Evolutionary conservation across 192 early-diverging fungal genomes (phyloP).

Genomic region (Fimicolochytrium jonesii): DNA sequence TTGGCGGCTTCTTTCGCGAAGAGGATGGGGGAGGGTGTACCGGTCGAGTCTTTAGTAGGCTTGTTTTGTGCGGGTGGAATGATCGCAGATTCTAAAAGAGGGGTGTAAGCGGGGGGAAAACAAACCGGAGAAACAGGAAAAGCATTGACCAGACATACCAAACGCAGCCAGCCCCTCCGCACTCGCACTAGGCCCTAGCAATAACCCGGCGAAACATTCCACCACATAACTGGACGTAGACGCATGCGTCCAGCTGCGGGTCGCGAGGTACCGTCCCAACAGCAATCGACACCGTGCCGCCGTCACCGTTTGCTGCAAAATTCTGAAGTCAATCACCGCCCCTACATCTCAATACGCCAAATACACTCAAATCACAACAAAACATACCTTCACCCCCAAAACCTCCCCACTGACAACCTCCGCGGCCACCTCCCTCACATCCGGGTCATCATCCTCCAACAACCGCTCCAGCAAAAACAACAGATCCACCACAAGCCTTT

Average conservation of each 20-base stretch:
- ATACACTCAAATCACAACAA: neutral
- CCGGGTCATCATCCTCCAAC: conserved; percentile 76
- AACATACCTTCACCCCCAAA: conserved; percentile 46
- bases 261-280: conserved; percentile 41
- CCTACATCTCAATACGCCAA: conserved; percentile 4
- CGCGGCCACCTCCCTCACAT: conserved; percentile 65
- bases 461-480: conserved; percentile 45
- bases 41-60: neutral
- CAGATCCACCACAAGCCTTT: too few relatives aligned
- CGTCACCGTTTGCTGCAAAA: conserved; percentile 45
- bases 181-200: conserved; percentile 23
- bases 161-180: conserved; percentile 20
- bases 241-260: conserved; percentile 27
- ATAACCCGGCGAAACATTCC: conserved; percentile 20
- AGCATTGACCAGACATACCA: neutral
- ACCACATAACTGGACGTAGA: conserved; percentile 13
- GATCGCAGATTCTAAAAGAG: conserved; percentile 22
- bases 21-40: conserved; percentile 43
- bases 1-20: conserved; percentile 77
- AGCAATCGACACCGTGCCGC: conserved; percentile 50
- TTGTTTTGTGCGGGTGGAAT: conserved; percentile 26
- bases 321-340: neutral
- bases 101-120: conserved; percentile 5
- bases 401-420: conserved; percentile 50
- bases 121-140: neutral